phyloP scores from a whole-genome alignment of 2,329 filamentous ascomycete genomes.

The Uncinocarpus reesii region DNA sequence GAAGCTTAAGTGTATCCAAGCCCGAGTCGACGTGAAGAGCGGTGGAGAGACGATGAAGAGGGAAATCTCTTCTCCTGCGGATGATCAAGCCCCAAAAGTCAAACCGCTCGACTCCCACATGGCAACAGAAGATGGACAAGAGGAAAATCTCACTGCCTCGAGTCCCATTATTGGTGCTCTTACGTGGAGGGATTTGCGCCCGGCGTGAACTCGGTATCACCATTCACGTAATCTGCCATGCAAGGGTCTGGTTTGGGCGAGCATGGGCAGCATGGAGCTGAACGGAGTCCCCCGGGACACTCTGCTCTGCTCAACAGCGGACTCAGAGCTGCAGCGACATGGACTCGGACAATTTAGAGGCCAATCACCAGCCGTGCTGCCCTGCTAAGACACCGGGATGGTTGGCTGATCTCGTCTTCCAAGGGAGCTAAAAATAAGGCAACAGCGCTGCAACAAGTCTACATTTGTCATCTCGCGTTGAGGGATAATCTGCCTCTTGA shows the following conservation, averaged over 20 bases:
- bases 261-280: background rate
- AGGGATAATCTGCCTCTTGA: too few relatives aligned
- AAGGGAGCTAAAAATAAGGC: too few relatives aligned
- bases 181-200: background rate
- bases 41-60: background rate
- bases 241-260: background rate
- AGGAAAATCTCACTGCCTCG: too few relatives aligned
- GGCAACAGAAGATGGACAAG: background rate
- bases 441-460: too few relatives aligned
- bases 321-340: too few relatives aligned
- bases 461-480: too few relatives aligned
- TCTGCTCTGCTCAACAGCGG: too few relatives aligned
- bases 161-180: too few relatives aligned
- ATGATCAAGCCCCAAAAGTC: background rate
- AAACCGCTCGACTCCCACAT: constrained; percentile 2
- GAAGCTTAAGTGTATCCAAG: background rate
- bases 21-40: background rate
- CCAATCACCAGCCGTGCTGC: too few relatives aligned
- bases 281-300: too few relatives aligned
- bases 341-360: background rate
- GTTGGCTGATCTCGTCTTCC: too few relatives aligned
- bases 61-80: background rate
- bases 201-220: background rate
- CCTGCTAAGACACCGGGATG: too few relatives aligned
- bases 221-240: background rate